These are phyloP conservation scores for Auriculariales sp. DNA, from an alignment of 768 basidiomycete genomes.

Conservation along the genomic window DNA sequence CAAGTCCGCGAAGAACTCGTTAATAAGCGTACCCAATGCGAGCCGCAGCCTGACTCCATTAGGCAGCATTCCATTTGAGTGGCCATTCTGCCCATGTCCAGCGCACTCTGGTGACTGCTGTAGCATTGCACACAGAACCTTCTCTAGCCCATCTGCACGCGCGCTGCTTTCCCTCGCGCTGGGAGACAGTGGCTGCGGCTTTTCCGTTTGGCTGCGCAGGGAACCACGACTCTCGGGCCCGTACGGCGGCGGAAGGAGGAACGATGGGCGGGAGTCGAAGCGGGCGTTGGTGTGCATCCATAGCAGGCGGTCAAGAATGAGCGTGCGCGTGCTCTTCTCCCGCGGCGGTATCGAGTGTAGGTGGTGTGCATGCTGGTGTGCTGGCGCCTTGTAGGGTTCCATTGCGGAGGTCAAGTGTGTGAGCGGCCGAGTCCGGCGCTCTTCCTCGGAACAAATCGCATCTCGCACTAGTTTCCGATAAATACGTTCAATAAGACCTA, in stretches of 20 bases:
- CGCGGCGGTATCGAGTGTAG: constrained; percentile 74
- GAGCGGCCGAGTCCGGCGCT: too few species aligned
- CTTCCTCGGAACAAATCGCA: too few species aligned
- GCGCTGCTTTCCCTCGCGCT: constrained; percentile 45
- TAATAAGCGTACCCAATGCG: constrained; percentile 61
- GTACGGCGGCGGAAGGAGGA: neutral
- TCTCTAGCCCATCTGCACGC: constrained; percentile 70
- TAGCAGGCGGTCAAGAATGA: constrained; percentile 78
- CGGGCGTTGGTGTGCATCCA: constrained; percentile 74
- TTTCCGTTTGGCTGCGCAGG: neutral
- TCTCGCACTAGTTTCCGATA: too few species aligned
- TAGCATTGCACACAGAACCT: constrained; percentile 69
- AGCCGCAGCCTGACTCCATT: constrained; percentile 71
- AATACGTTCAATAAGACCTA: too few species aligned
- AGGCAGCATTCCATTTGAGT: constrained; percentile 36
- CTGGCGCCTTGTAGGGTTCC: constrained; percentile 46
- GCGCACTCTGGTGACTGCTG: constrained; percentile 67
- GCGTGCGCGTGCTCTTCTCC: constrained; percentile 77
- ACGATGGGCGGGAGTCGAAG: constrained; percentile 23
- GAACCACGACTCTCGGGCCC: neutral
- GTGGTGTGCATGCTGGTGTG: constrained; percentile 81
- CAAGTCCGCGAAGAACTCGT: constrained; percentile 70
- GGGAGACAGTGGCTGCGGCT: neutral
- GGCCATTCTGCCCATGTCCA: constrained; percentile 41
- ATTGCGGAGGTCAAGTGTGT: too few species aligned